Conservation (phyloP, 163 green algal species). For the Chlamydomonas reinhardtii region DNA sequence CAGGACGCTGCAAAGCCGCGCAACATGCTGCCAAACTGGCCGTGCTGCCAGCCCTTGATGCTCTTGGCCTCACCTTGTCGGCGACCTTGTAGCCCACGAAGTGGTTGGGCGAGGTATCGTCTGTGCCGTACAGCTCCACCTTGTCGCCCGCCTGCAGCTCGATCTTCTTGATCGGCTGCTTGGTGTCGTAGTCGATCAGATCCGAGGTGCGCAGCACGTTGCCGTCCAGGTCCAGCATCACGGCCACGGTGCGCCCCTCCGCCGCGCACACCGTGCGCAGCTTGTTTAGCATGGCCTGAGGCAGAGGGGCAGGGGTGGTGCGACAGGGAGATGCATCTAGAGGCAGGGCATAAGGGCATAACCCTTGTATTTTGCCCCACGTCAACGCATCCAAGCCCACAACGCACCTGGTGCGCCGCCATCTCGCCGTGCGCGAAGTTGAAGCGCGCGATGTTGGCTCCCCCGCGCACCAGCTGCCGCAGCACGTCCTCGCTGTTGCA, state of each 20-base stretch:
- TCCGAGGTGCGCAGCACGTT: conserved; percentile 53
- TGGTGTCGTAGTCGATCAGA: conserved; percentile 52
- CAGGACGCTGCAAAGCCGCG: too few species aligned
- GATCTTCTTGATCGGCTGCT: conserved; percentile 51
- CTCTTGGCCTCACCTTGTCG: conserved; percentile 17
- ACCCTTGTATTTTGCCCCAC: too few species aligned
- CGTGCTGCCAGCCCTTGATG: too few species aligned
- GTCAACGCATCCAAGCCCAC: too few species aligned
- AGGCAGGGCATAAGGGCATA: too few species aligned
- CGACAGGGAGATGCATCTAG: too few species aligned
- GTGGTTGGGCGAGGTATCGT: conserved; percentile 27
- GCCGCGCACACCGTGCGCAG: conserved; percentile 47
- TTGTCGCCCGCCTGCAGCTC: conserved; percentile 53
- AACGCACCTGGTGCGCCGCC: conserved; percentile 5
- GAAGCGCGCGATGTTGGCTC: conserved; percentile 79
- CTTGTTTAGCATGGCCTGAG: conserved; percentile 19
- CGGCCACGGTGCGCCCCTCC: conserved; percentile 52
- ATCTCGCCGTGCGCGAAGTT: conserved; percentile 71
- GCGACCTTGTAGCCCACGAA: conserved; percentile 53
- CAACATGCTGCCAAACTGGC: too few species aligned
- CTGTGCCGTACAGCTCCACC: conserved; percentile 55
- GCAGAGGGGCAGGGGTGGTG: too few species aligned
- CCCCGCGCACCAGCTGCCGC: conserved; percentile 64
- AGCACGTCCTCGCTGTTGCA: conserved; percentile 51
- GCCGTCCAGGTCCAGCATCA: conserved; percentile 65